These are phyloP conservation scores for Solanum bukasovii DNA, from an alignment of 257 asterid genomes.

Conservation along the genomic window DNA sequence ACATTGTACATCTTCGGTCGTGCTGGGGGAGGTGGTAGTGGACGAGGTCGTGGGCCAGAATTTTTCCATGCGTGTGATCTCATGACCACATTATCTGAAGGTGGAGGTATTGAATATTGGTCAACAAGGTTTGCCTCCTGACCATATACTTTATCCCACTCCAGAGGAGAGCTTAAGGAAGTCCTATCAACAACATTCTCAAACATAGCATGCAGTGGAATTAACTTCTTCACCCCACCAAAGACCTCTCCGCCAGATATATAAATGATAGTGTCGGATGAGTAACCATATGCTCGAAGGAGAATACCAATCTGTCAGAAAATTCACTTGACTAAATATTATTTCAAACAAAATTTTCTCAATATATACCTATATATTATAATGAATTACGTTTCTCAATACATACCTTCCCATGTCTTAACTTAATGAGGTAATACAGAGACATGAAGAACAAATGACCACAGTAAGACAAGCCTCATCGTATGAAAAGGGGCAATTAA, in stretches of 20 bases:
- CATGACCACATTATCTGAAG: constrained; percentile 36
- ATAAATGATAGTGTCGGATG: constrained; percentile 75
- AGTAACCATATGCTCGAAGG: constrained; percentile 87
- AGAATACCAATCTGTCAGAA: constrained; percentile 75
- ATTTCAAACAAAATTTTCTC: neutral
- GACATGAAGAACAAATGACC: neutral
- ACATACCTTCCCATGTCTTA: neutral
- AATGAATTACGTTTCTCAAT: neutral
- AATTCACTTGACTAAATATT: neutral
- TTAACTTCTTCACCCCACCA: constrained; percentile 90
- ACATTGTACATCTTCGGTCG: constrained; percentile 74
- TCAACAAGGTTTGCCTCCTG: constrained; percentile 76
- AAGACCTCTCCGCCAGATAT: constrained; percentile 93
- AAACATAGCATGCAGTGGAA: constrained; percentile 90
- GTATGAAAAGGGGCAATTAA: neutral
- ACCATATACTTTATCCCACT: constrained; percentile 64
- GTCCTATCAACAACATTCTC: constrained; percentile 91
- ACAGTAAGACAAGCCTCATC: neutral
- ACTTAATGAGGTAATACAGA: neutral
- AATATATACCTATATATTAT: neutral
- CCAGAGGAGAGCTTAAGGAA: constrained; percentile 68
- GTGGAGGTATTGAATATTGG: constrained; percentile 29
- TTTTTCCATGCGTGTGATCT: constrained; percentile 47
- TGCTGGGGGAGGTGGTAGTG: constrained; percentile 93
- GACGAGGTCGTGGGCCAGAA: constrained; percentile 79